These are phyloP conservation scores for Scleroderma bovista DNA, from an alignment of 768 basidiomycete genomes.

Conservation along the genomic window DNA sequence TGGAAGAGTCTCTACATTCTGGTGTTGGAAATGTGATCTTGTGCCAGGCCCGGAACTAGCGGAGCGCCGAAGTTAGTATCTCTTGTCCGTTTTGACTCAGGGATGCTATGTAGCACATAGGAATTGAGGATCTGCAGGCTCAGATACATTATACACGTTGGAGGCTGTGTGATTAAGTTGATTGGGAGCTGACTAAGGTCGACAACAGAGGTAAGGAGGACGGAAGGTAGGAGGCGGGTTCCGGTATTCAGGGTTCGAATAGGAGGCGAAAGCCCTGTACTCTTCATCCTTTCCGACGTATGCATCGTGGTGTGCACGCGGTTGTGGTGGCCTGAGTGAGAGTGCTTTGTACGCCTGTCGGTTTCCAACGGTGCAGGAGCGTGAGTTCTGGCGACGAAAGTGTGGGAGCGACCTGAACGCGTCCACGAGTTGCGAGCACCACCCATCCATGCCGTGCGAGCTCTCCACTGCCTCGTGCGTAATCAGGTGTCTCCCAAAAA, in stretches of 20 bases:
- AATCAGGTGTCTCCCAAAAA: too few relatives aligned
- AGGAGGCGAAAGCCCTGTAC: background rate
- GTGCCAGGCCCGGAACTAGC: too few relatives aligned
- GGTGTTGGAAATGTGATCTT: too few relatives aligned
- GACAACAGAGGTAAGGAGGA: conserved; percentile 14
- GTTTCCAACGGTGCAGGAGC: too few relatives aligned
- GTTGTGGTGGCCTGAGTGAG: conserved; percentile 37
- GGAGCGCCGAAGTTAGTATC: too few relatives aligned
- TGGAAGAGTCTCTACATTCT: too few relatives aligned
- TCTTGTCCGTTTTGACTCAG: conserved; percentile 12
- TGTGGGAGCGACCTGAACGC: too few relatives aligned
- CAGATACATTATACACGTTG: conserved; percentile 11
- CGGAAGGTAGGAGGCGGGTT: conserved; percentile 2
- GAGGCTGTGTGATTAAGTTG: conserved; percentile 19
- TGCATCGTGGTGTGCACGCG: conserved; percentile 43
- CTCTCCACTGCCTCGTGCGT: too few relatives aligned
- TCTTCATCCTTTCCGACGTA: conserved; percentile 40
- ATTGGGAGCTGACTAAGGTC: conserved; percentile 16
- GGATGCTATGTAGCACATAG: conserved; percentile 23
- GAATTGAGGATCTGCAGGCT: conserved; percentile 36
- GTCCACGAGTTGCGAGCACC: too few relatives aligned
- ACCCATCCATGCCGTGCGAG: too few relatives aligned
- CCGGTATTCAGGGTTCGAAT: background rate
- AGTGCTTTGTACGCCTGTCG: too few relatives aligned
- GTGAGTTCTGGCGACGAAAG: too few relatives aligned